A percentile compares a stretch with the other conserved stretches of the same genome.
Evolutionary conservation across 441 rosid genomes (phyloP).

Genomic region (Euphorbia schlechtendalii): DNA sequence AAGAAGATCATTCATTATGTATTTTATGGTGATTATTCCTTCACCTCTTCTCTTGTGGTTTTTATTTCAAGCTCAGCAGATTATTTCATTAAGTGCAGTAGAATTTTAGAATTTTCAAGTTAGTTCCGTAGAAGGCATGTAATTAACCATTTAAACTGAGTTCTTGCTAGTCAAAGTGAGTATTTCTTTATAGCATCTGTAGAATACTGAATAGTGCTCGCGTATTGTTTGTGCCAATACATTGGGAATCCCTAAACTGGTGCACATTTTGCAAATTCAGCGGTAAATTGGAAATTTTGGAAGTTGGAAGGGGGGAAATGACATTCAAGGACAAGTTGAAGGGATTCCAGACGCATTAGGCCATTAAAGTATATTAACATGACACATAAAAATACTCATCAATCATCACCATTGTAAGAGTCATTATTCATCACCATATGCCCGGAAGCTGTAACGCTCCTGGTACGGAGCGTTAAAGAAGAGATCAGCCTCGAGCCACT

Average conservation of each 20-base stretch:
- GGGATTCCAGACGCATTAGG: no score
- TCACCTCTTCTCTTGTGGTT: no score
- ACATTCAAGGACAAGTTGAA: no score
- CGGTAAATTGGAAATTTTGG: no score
- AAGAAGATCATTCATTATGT: slow-evolving; percentile 15
- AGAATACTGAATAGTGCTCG: no score
- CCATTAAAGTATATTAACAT: not conserved
- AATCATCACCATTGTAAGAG: no score
- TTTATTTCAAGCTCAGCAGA: not conserved
- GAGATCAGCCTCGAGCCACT: slow-evolving; percentile 94
- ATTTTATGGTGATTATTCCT: slow-evolving; percentile 11
- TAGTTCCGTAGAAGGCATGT: not conserved
- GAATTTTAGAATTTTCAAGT: not conserved
- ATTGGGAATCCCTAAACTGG: no score
- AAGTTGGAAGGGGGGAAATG: no score
- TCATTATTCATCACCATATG: slow-evolving; percentile 64
- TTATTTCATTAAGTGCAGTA: not conserved
- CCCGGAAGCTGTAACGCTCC: slow-evolving; percentile 79
- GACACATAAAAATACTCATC: not conserved
- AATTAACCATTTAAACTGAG: not conserved
- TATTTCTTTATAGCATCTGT: not conserved
- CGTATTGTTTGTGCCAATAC: no score
- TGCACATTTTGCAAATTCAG: no score
- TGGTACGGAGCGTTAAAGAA: slow-evolving; percentile 78
- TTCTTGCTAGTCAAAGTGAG: not conserved